These are phyloP conservation scores for Urochloa ruziziensis DNA, from an alignment of 176 grass and related monocot genomes.

Conservation along the genomic window DNA sequence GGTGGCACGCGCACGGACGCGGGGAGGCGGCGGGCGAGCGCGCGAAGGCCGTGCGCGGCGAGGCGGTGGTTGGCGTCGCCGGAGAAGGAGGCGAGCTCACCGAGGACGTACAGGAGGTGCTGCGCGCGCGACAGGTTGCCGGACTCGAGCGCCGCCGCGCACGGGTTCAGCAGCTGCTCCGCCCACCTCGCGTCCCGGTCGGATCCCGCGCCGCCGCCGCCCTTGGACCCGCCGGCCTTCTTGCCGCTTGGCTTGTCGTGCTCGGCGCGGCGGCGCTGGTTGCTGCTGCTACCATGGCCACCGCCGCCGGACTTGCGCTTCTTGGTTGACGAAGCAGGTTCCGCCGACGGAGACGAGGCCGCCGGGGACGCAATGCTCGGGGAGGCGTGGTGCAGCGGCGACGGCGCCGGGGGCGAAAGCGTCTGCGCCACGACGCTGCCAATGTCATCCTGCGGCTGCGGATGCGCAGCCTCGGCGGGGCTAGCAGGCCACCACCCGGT, in stretches of 20 bases:
- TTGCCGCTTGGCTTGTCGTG: slow-evolving; percentile 27
- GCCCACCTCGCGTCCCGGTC: slow-evolving; percentile 73
- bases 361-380: slow-evolving; percentile 31
- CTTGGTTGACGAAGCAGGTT: slow-evolving; percentile 37
- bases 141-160: slow-evolving; percentile 61
- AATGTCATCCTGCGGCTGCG: slow-evolving; percentile 51
- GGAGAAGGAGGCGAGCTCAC: slow-evolving; percentile 70
- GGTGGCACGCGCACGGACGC: slow-evolving; percentile 35
- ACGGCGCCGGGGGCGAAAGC: slow-evolving; percentile 33
- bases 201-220: slow-evolving; percentile 31
- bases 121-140: slow-evolving; percentile 72
- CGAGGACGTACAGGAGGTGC: slow-evolving; percentile 78
- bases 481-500: slow-evolving; percentile 38
- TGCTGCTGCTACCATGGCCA: slow-evolving; percentile 18
- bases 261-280: slow-evolving; percentile 24
- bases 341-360: slow-evolving; percentile 3
- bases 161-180: slow-evolving; percentile 85
- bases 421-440: slow-evolving; percentile 50
- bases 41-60: slow-evolving; percentile 62
- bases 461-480: slow-evolving; percentile 10
- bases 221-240: slow-evolving; percentile 50
- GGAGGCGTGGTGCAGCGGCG: background rate
- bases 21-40: slow-evolving; percentile 35
- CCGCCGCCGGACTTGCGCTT: slow-evolving; percentile 46
- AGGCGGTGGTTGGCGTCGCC: slow-evolving; percentile 96